Conservation (phyloP, 768 basidiomycete genomes). For the Dioszegia aurantiaca region DNA sequence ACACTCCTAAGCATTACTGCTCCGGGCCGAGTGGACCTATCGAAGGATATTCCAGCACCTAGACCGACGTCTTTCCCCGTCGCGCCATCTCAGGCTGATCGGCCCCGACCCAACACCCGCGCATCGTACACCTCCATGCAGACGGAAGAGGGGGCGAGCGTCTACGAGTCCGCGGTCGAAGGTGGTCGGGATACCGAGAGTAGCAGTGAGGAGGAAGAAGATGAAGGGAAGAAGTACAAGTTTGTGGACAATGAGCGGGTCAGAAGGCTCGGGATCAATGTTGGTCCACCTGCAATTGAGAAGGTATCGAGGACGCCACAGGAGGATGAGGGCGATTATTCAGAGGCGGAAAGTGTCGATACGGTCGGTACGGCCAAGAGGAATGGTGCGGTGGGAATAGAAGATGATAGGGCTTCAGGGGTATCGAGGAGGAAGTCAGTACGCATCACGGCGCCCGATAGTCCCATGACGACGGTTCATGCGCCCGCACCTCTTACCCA, state of each 20-base stretch:
- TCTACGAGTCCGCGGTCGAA: slow-evolving; percentile 49
- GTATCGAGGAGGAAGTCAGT: slow-evolving; percentile 39
- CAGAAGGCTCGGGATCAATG: slow-evolving; percentile 26
- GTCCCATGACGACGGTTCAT: slow-evolving; percentile 29
- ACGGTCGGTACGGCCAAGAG: slow-evolving; percentile 4
- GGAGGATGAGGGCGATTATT: slow-evolving; percentile 7
- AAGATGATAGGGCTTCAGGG: slow-evolving; percentile 10
- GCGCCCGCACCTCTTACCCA: slow-evolving; percentile 16
- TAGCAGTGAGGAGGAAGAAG: slow-evolving; percentile 30
- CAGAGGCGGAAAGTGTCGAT: slow-evolving; percentile 21
- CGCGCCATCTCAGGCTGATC: slow-evolving; percentile 13
- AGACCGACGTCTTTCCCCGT: slow-evolving; percentile 17
- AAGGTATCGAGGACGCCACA: slow-evolving; percentile 2
- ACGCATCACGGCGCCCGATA: slow-evolving; percentile 45
- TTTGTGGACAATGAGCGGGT: slow-evolving; percentile 46
- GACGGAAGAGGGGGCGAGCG: slow-evolving; percentile 33
- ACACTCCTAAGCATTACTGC: slow-evolving; percentile 44
- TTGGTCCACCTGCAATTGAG: slow-evolving; percentile 21
- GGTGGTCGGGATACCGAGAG: slow-evolving; percentile 27
- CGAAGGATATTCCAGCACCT: slow-evolving; percentile 17
- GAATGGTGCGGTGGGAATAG: slow-evolving; percentile 8
- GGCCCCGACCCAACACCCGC: slow-evolving; percentile 23
- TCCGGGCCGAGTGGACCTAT: slow-evolving; percentile 44
- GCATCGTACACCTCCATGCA: slow-evolving; percentile 34
- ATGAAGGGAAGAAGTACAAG: slow-evolving; percentile 25